Evolutionary conservation across 2,329 filamentous ascomycete genomes (phyloP).

Genomic region (Verticillium zaregamsianum): DNA sequence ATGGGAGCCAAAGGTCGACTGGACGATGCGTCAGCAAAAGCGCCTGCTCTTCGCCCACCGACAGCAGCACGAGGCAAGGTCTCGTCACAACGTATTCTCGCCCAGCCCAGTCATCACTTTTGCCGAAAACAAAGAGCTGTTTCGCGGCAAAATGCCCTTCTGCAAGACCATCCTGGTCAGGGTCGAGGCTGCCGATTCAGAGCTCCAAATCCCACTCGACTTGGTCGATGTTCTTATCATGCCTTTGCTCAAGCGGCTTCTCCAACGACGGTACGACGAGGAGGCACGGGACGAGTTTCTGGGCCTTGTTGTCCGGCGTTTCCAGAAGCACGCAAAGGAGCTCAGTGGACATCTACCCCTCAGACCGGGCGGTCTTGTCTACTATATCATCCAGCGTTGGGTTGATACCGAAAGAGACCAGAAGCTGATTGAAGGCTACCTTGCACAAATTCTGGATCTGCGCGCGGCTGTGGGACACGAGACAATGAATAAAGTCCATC

Average conservation of each 20-base stretch:
- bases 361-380: not conserved
- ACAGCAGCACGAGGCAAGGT: not conserved
- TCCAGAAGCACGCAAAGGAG: not conserved
- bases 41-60: not conserved
- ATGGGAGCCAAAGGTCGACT: slow-evolving; percentile 11
- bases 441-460: not conserved
- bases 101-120: not conserved
- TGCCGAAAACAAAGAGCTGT: not conserved
- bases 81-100: not conserved
- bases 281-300: slow-evolving; percentile 13
- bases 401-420: not conserved
- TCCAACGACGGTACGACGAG: slow-evolving; percentile 7
- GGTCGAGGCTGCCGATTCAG: not conserved
- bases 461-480: not conserved
- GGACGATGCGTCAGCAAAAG: slow-evolving; percentile 1
- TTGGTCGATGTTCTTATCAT: slow-evolving; percentile 14
- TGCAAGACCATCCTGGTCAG: not conserved
- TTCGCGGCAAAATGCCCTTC: not conserved
- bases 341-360: not conserved
- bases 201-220: slow-evolving; percentile 10
- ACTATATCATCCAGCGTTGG: not conserved
- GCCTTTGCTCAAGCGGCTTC: slow-evolving; percentile 16
- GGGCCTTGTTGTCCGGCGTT: slow-evolving; percentile 3
- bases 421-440: not conserved
- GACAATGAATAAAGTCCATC: not conserved